Evolutionary conservation across 768 basidiomycete genomes (phyloP), one percentile per base, ranked within the genome.

Genomic region (Tricholoma hemisulphureum): DNA sequence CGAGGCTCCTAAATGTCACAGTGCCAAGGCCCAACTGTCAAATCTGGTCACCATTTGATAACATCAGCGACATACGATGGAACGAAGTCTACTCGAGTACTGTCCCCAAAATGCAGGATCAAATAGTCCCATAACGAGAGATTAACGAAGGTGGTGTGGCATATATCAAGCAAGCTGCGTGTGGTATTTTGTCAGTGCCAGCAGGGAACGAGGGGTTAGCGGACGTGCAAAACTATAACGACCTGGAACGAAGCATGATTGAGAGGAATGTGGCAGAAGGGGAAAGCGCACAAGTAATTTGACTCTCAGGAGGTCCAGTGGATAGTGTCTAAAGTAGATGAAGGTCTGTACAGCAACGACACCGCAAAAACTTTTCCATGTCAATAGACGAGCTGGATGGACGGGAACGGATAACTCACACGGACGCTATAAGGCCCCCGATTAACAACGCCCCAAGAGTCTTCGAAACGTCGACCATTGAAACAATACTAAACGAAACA

Each of bases 391-490:
- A 29, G 3, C 5, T 24, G 41, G 20, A 8, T 26, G 2, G 4
- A 32, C 43, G 41, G 8, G n/a, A n/a, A n/a, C 2, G 7, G 31
- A 46, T 21, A 5, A 68, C 75, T 39, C 53, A 78, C 79, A 71
- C 56, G 9, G 75, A 68, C 8, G 79, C 77, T 20, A 75, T 63
- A 11, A 75, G 67, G 4, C 74, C 75, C 2, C 79, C 78, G 20
- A 78, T 57, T 48, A 80, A 69, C 51, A 80, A 63, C 6, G 79
- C 76, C 8, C 79, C 79, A 34, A 75, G 71, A 1, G 78, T 77
- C 28, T 58, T 65, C 6, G 61, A 54, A 55, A 75, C 59, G 57
- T 73, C 65, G 23, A 62, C 57, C 58, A 59, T n/a, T n/a, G n/a
- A n/a, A n/a, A n/a, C n/a, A n/a, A n/a, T n/a, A n/a, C n/a, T n/a